phyloP scores from a whole-genome alignment of 2,329 filamentous ascomycete genomes.

The Aspergillus pseudotamarii region DNA sequence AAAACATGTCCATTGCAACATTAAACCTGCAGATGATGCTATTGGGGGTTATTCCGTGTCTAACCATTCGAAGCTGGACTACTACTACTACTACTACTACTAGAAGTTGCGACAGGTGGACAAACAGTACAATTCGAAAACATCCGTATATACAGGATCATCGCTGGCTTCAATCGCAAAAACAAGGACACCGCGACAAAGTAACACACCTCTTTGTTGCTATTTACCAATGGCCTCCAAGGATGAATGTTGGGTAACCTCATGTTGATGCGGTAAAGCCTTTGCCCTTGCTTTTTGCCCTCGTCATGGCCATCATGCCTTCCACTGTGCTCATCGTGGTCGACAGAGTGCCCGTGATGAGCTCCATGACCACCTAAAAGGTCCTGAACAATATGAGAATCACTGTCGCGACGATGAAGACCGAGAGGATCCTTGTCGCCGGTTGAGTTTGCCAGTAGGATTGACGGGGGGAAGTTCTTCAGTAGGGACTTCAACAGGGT shows the following conservation, averaged over 20 bases:
- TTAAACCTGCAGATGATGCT: not conserved
- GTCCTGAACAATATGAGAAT: too few species aligned
- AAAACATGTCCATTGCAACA: not conserved
- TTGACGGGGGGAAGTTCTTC: too few species aligned
- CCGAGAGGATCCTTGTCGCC: too few species aligned
- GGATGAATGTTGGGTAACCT: not conserved
- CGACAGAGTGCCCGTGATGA: not conserved
- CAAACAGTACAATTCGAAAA: not conserved
- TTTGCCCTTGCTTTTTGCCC: not conserved
- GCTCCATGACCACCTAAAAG: too few species aligned
- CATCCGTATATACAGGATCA: not conserved
- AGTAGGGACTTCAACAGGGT: too few species aligned
- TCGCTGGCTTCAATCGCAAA: not conserved
- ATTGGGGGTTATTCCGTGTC: not conserved
- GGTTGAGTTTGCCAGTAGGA: too few species aligned
- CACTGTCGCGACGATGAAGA: too few species aligned
- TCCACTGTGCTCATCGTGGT: not conserved
- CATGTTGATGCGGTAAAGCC: not conserved
- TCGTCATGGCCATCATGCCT: not conserved
- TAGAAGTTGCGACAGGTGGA: too few species aligned
- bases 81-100: too few species aligned
- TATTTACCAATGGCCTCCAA: not conserved
- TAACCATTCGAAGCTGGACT: not conserved
- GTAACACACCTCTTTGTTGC: not conserved
- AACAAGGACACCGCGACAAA: not conserved